These are phyloP conservation scores for Talaromyces funiculosus DNA, from an alignment of 2,329 filamentous ascomycete genomes.

Conservation along the genomic window DNA sequence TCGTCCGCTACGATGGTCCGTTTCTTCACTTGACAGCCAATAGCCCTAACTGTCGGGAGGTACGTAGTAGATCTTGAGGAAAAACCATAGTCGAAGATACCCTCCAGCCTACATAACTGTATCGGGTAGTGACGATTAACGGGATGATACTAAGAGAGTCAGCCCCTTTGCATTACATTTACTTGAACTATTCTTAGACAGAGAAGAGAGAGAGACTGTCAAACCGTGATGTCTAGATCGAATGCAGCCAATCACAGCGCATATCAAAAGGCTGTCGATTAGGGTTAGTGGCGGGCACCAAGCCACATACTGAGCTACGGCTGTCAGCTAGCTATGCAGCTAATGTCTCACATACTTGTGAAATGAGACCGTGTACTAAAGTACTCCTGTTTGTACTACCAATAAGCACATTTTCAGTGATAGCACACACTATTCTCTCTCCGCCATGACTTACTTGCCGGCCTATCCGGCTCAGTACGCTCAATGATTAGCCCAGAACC, in stretches of 20 bases:
- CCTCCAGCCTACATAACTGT: too few relatives aligned
- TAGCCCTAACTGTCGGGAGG: not conserved
- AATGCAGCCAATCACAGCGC: not conserved
- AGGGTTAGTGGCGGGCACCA: not conserved
- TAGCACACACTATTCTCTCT: not conserved
- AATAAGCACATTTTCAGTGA: not conserved
- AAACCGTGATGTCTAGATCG: not conserved
- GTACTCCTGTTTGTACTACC: not conserved
- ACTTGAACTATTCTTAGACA: not conserved
- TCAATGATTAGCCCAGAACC: not conserved
- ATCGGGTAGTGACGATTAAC: not conserved
- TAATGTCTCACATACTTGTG: not conserved
- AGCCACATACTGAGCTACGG: not conserved
- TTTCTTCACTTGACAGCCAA: not conserved
- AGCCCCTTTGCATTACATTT: not conserved
- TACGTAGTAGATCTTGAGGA: too few relatives aligned
- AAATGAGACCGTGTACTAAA: too few relatives aligned
- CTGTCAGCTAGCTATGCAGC: not conserved
- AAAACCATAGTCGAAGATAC: too few relatives aligned
- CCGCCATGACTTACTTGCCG: not conserved
- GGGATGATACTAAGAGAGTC: not conserved
- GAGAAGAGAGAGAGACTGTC: not conserved
- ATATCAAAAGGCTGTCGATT: too few relatives aligned
- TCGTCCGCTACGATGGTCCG: not conserved
- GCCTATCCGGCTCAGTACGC: not conserved